Base-by-base conservation (phyloP, 1,284 basidiomycete genomes). In the Cryptococcus wingfieldii region DNA sequence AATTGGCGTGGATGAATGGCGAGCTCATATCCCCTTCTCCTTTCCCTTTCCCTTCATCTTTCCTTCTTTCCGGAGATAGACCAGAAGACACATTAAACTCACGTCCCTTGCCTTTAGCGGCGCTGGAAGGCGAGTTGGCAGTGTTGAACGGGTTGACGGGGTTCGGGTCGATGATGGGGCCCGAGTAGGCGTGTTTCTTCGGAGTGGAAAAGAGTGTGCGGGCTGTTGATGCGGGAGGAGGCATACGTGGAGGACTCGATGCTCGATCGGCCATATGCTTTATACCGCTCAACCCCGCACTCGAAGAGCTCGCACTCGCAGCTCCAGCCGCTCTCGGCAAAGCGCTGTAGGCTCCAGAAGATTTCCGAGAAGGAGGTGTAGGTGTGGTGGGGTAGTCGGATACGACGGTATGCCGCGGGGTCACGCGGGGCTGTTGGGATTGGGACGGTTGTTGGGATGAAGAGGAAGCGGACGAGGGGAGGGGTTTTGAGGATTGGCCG, bases 61-160 rank as follows among this genome's bases (percentile, higher is more conserved):
- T 23, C 19, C 41, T 31, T 8, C 31, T 7, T 9, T 19, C 45
- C 8, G 18, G 28, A 28, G 23, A 16, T 38, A 6, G 18, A 12
- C 34, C 12, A 23, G n/a, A 16, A 25, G 34, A 28, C 18, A 37
- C 23, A 18, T 16, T 38, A 3, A 16, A 50, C 6, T 12, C 23
- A 4, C 31, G 31, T 10, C 31, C 31, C 16, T 28, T 27, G 9
- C 18, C 44, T 19, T 39, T 23, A 8, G 19, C 38, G 14, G 27
- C 23, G 6, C 18, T 31, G 8, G n/a, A 38, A 7, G 54, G 25
- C 2, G 49, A 53, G 39, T 46, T 53, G 14, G 47, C 60, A 12
- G 61, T 56, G 38, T 62, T 56, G 52, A 75, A 75, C 28, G 74
- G 74, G 55, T 75, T 74, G 50, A 67, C 44, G 9, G 70, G 71